Evolutionary conservation across 257 asterid species (phyloP).

Genomic region (Mitragyna speciosa): DNA sequence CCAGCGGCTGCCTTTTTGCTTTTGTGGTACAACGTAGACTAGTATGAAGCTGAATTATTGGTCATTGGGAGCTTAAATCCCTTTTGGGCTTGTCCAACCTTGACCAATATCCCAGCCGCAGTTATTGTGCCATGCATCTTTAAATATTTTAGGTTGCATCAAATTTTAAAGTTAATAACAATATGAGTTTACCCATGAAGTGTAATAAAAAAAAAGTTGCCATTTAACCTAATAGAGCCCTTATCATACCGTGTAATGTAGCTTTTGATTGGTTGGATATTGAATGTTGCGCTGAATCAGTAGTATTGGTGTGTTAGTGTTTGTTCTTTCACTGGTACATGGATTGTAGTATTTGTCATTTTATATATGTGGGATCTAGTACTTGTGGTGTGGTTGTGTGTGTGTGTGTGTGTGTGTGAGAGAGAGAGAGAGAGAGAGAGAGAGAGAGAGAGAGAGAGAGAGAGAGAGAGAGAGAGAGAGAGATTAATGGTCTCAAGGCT

Average conservation of each 20-base stretch:
- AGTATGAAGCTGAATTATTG: slow-evolving; percentile 12
- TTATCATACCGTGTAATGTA: not conserved
- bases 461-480: too few relatives aligned
- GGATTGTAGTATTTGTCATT: too few relatives aligned
- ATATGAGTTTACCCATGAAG: not conserved
- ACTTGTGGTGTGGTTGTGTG: too few relatives aligned
- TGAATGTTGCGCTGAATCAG: not conserved
- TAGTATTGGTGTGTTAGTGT: not conserved
- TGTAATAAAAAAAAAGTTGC: not conserved
- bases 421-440: too few relatives aligned
- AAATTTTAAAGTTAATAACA: not conserved
- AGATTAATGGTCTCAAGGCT: not conserved
- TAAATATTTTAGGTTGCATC: not conserved
- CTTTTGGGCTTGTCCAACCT: slow-evolving; percentile 15
- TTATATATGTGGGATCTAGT: too few relatives aligned
- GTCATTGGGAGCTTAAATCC: not conserved
- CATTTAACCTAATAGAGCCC: not conserved
- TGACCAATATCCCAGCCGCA: not conserved
- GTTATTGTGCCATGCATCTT: not conserved
- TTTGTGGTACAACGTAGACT: slow-evolving; percentile 26
- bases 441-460: too few relatives aligned
- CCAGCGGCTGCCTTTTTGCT: slow-evolving; percentile 3
- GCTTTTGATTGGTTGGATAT: not conserved
- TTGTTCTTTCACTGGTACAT: not conserved
- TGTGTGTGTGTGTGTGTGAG: too few relatives aligned